Conservation (phyloP, 176 grass and related monocot genomes). For the Poa annua region DNA sequence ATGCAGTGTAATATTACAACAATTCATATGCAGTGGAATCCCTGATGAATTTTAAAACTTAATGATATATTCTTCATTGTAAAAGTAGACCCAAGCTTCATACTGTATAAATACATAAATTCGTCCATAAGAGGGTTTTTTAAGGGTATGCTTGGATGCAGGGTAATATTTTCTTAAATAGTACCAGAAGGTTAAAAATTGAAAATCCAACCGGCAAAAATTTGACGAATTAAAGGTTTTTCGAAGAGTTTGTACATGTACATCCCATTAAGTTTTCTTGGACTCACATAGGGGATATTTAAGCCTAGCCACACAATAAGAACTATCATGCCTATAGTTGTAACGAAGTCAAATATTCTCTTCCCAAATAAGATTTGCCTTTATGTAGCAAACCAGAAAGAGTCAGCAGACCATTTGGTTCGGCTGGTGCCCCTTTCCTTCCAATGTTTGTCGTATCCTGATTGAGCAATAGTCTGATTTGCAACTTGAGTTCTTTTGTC, state of each 20-base stretch:
- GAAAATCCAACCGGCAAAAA: not conserved
- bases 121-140: no score
- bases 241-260: not conserved
- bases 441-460: conserved; percentile 2
- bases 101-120: no score
- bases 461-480: conserved; percentile 33
- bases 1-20: not conserved
- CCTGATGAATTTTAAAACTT: not conserved
- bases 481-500: conserved; percentile 33
- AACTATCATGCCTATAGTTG: not conserved
- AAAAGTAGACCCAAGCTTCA: not conserved
- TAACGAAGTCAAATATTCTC: not conserved
- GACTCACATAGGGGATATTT: not conserved
- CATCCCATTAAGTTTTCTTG: not conserved
- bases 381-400: conserved; percentile 6
- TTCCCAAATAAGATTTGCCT: not conserved
- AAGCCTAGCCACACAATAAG: not conserved
- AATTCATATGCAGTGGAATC: not conserved
- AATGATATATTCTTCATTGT: not conserved
- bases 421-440: conserved; percentile 29
- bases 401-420: conserved; percentile 7
- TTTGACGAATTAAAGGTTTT: not conserved
- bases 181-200: not conserved
- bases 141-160: no score
- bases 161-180: not conserved